phyloP scores from a whole-genome alignment of 2,329 filamentous ascomycete species.

The Oidium heveae region DNA sequence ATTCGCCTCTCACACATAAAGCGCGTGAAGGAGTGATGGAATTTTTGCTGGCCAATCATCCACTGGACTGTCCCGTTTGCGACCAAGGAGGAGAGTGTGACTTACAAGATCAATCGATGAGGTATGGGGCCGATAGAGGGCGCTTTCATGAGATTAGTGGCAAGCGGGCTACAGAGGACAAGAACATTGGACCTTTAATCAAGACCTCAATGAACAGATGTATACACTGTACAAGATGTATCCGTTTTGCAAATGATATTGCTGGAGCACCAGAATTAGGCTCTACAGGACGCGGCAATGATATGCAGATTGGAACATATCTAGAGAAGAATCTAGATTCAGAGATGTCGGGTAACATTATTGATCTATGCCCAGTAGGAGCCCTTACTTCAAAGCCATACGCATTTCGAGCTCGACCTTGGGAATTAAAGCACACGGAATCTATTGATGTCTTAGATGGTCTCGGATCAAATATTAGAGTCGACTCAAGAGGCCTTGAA shows the following conservation, averaged over 20 bases:
- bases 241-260: constrained; percentile 93
- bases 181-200: constrained; percentile 93
- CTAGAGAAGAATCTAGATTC: constrained; percentile 82
- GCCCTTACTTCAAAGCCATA: constrained; percentile 94
- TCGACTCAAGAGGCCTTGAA: constrained; percentile 80
- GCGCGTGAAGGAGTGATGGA: constrained; percentile 98
- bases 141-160: constrained; percentile 89
- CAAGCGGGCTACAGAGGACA: constrained; percentile 96
- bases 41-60: constrained; percentile 88
- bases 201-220: constrained; percentile 99
- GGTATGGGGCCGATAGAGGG: constrained; percentile 85
- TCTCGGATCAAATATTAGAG: constrained; percentile 78
- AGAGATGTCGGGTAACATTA: constrained; percentile 89
- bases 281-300: constrained; percentile 83
- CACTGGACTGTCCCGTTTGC: constrained; percentile 88
- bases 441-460: constrained; percentile 86
- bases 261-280: constrained; percentile 90
- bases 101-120: constrained; percentile 97
- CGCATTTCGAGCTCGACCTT: constrained; percentile 85
- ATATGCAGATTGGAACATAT: constrained; percentile 95
- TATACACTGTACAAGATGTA: constrained; percentile 95
- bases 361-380: constrained; percentile 93
- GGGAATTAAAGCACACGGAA: constrained; percentile 92
- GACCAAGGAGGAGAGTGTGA: constrained; percentile 98
- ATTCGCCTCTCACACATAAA: constrained; percentile 89